Conservation (phyloP, 345 rosid genomes). For the Isatis tinctoria region DNA sequence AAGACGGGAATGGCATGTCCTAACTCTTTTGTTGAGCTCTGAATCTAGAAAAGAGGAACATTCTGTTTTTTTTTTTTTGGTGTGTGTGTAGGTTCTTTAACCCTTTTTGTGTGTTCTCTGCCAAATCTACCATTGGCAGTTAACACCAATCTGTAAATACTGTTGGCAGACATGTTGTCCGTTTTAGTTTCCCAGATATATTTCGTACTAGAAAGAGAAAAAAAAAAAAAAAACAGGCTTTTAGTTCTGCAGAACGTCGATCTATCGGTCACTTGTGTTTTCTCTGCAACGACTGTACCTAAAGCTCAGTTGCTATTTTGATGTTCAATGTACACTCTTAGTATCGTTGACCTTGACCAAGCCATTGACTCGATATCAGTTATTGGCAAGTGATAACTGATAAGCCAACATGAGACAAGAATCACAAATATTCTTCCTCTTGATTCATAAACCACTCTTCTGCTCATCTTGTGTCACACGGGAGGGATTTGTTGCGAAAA, state of each 20-base stretch:
- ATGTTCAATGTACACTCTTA: background rate
- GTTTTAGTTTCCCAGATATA: background rate
- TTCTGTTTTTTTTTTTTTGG: background rate
- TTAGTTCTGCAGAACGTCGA: background rate
- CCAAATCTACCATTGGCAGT: background rate
- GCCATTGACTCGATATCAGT: background rate
- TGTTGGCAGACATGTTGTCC: background rate
- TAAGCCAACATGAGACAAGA: background rate
- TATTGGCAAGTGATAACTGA: background rate
- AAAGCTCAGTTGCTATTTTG: background rate
- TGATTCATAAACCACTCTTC: background rate
- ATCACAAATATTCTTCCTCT: background rate
- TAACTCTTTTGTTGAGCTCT: conserved; percentile 2
- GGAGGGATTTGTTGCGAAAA: too few species aligned
- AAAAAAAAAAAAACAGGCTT: too few species aligned
- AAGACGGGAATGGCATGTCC: conserved; percentile 27
- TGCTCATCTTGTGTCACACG: background rate
- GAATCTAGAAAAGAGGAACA: background rate
- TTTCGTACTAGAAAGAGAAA: background rate
- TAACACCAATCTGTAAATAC: conserved; percentile 14
- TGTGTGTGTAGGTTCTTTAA: background rate
- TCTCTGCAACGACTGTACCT: background rate
- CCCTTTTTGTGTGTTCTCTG: background rate
- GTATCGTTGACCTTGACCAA: background rate
- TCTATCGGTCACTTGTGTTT: background rate